Base-by-base conservation (phyloP, 2,329 filamentous ascomycete genomes). In the Talaromyces sp. region DNA sequence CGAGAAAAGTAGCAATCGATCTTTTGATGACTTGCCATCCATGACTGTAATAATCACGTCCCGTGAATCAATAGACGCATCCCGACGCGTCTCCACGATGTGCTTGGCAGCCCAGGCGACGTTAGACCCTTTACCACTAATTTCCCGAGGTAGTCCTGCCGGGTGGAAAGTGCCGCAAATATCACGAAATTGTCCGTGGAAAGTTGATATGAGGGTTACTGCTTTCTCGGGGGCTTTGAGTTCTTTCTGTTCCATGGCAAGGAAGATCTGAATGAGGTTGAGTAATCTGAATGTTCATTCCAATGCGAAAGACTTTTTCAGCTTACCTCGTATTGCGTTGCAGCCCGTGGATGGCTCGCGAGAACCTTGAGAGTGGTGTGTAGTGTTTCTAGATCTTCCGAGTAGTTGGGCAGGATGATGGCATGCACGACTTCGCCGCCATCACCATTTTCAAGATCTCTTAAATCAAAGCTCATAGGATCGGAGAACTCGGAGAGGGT, bases 81-180 rank as follows among this genome's bases (percentile, higher is more conserved):
- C 70, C 6, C 68, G 68, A 49, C 72, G 70, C 7, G 71, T 64
- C 27, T 74, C 67, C 4, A 72, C 67, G 34, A 75, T 71, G 8
- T 70, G 67, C 11, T 71, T 69, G 10, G 88, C 89, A 19, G 88
- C 88, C 87, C 89, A 92, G 61, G 86, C 85, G 67, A 90, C 83
- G 75, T 92, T 92, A 79, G 89, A 91, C 68, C 89, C 89, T 73
- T 92, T 92, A 65, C 89, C 89, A 63, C 89, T 87, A 59, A 89
- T 85, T 73, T 92, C 89, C 13, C 87, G 86, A 3, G 85, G 84
- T 61, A 91, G 85, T 63, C 86, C 86, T 25, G 82, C 77, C 1
- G 89, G 89, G 71, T 92, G 89, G 13, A 90, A 76, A 2, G 88
- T 91, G 73, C 86, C 88, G 70, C 87, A 85, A 70, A 92, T 88